These are phyloP conservation scores for Saccharata proteae DNA, from an alignment of 2,329 filamentous ascomycete species.

Conservation along the genomic window DNA sequence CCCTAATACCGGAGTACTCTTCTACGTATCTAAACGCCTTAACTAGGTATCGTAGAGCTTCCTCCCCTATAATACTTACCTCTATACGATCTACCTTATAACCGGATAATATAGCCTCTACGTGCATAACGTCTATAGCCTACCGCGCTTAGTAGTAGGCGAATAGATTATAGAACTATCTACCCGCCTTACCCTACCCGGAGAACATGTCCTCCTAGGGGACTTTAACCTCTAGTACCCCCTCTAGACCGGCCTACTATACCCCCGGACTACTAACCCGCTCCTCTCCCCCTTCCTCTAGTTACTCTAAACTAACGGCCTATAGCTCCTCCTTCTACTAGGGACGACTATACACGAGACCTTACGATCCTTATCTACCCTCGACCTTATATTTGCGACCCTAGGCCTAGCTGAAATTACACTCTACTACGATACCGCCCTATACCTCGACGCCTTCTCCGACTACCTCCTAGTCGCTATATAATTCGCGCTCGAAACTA, in stretches of 20 bases:
- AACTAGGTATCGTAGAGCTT: too few relatives aligned
- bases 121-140: constrained; percentile 15
- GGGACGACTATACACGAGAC: background rate
- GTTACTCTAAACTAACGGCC: background rate
- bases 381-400: background rate
- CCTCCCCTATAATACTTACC: too few relatives aligned
- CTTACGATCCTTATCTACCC: background rate
- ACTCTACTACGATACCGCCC: background rate
- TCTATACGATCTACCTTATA: too few relatives aligned
- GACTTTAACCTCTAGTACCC: constrained; percentile 11
- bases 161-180: constrained; percentile 5
- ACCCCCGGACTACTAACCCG: background rate
- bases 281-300: background rate
- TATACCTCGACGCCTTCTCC: background rate
- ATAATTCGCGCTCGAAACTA: background rate
- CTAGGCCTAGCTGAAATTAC: background rate
- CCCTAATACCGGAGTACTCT: too few relatives aligned
- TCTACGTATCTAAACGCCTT: too few relatives aligned
- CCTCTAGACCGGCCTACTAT: constrained; percentile 1
- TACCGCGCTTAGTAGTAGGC: constrained; percentile 9
- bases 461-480: background rate
- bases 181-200: constrained; percentile 1
- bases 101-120: too few relatives aligned
- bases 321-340: background rate
- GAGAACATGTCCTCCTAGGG: constrained; percentile 9